phyloP scores from a whole-genome alignment of 1,284 basidiomycete species.

The Anthracocystis walkeri region DNA sequence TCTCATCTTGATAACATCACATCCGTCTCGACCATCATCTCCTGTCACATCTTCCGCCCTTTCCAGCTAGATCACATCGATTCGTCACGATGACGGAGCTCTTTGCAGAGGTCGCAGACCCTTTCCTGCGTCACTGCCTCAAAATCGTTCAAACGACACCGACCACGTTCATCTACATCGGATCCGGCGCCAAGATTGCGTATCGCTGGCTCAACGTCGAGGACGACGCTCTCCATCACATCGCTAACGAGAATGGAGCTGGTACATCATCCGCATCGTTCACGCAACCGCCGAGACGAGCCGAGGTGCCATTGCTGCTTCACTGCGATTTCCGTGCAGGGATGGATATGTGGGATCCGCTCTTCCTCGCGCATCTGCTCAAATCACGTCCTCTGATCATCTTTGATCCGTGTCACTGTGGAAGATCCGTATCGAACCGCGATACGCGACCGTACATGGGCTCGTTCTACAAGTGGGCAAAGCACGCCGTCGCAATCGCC shows the following conservation, averaged over 20 bases:
- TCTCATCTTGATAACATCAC: no score
- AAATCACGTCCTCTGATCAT: slow-evolving; percentile 43
- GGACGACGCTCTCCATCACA: slow-evolving; percentile 23
- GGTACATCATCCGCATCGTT: slow-evolving; percentile 6
- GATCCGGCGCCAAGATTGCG: slow-evolving; percentile 46
- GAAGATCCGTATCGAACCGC: slow-evolving; percentile 37
- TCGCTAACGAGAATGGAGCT: slow-evolving; percentile 16
- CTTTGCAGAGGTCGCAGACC: slow-evolving; percentile 33
- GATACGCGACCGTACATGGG: slow-evolving; percentile 47
- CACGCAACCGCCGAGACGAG: slow-evolving; percentile 6
- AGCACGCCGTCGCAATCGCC: slow-evolving; percentile 38
- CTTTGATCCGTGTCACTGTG: slow-evolving; percentile 45
- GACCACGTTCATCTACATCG: slow-evolving; percentile 42
- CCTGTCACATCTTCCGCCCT: no score
- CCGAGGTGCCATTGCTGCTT: slow-evolving; percentile 30
- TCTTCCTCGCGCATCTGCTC: slow-evolving; percentile 54
- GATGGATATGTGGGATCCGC: slow-evolving; percentile 48
- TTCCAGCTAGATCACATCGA: not conserved
- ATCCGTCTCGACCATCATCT: no score
- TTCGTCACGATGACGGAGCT: slow-evolving; percentile 16
- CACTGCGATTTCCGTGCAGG: slow-evolving; percentile 42
- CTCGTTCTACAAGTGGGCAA: slow-evolving; percentile 48
- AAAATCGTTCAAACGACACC: slow-evolving; percentile 34
- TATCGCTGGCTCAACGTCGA: slow-evolving; percentile 49
- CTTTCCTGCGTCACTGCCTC: slow-evolving; percentile 41